Evolutionary conservation across 306 rosid species (phyloP).

Genomic region (Castanea mollissima): DNA sequence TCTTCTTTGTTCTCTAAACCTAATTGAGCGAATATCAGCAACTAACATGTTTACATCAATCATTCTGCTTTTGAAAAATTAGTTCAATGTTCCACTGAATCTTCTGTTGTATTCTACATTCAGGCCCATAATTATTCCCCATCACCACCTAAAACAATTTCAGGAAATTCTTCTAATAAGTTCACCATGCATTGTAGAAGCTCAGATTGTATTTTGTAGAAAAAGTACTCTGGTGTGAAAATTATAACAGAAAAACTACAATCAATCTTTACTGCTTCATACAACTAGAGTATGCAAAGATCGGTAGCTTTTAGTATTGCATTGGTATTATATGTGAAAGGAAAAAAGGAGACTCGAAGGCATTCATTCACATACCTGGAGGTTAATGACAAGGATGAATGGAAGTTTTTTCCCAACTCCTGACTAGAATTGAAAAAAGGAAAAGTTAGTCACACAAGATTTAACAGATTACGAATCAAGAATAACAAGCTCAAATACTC

Average conservation of each 20-base stretch:
- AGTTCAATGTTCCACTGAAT: not conserved
- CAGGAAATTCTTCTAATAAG: not conserved
- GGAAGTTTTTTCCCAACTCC: slow-evolving; percentile 84
- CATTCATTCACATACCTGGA: slow-evolving; percentile 62
- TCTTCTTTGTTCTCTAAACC: not conserved
- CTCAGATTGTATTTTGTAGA: not conserved
- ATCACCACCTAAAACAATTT: not conserved
- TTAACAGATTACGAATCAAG: slow-evolving; percentile 5
- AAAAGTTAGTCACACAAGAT: slow-evolving; percentile 15
- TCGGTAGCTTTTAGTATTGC: not conserved
- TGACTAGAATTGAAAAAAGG: slow-evolving; percentile 49
- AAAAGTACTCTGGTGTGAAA: slow-evolving; percentile 4
- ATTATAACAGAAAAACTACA: not conserved
- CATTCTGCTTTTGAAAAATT: not conserved
- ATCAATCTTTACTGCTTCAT: not conserved
- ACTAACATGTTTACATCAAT: not conserved
- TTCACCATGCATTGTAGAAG: not conserved
- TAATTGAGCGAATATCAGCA: not conserved
- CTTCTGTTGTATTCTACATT: not conserved
- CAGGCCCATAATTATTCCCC: not conserved
- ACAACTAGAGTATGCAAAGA: not conserved
- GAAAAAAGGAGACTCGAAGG: not conserved
- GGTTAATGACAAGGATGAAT: slow-evolving; percentile 72
- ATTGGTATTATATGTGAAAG: not conserved
- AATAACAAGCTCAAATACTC: slow-evolving; percentile 3